Conservation (phyloP, 2,329 filamentous ascomycete genomes). For the Pyrenophora teres region DNA sequence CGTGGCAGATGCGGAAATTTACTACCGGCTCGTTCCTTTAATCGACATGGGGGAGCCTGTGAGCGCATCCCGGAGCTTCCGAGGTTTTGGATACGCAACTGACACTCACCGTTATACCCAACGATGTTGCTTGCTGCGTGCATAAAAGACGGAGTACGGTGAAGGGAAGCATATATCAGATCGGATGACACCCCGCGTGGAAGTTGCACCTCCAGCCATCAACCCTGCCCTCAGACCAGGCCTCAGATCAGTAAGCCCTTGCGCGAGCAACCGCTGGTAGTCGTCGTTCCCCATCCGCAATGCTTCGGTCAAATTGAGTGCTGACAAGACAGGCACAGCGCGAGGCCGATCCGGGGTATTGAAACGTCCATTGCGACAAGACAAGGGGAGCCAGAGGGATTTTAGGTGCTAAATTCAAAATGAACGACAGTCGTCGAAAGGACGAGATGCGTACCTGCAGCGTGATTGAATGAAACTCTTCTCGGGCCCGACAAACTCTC, state of each 20-base stretch:
- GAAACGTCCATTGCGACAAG: conserved; percentile 1
- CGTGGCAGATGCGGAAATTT: too few species aligned
- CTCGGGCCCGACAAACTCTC: conserved; percentile 2
- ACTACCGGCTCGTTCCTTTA: too few species aligned
- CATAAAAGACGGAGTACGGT: neutral
- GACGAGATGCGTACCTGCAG: too few species aligned
- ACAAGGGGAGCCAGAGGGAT: neutral
- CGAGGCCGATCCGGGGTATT: conserved; percentile 23
- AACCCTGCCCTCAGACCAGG: conserved; percentile 24
- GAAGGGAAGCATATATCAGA: neutral
- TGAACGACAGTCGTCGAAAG: too few species aligned
- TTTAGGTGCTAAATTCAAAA: too few species aligned
- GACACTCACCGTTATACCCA: neutral
- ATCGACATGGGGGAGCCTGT: too few species aligned
- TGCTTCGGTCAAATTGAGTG: conserved; percentile 28
- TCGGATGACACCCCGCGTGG: conserved; percentile 19
- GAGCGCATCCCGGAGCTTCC: too few species aligned
- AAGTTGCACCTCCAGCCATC: conserved; percentile 7
- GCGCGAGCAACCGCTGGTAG: conserved; percentile 29
- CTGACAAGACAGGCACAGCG: conserved; percentile 19
- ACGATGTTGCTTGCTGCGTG: neutral
- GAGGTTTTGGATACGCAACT: too few species aligned
- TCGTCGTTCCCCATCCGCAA: neutral
- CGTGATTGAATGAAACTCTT: neutral
- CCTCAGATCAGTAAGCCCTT: conserved; percentile 35